Evolutionary conservation across 1,139 yeast species (phyloP).

Genomic region (Nakaseomyces nivariensis): DNA sequence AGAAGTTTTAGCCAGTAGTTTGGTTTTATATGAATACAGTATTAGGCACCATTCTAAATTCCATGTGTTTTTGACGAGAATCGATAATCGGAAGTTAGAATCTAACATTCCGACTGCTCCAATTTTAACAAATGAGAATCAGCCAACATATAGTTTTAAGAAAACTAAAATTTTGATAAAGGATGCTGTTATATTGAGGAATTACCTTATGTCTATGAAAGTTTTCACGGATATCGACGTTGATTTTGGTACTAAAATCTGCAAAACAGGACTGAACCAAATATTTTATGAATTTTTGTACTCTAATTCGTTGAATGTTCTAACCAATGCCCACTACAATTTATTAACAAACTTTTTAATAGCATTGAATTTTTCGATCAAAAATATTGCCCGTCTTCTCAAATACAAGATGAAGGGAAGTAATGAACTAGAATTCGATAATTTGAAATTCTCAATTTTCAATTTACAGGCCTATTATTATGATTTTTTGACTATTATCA

Average conservation of each 20-base stretch:
- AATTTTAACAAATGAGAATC: conserved; percentile 4
- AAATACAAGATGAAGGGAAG: conserved; percentile 7
- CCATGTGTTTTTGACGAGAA: conserved; percentile 24
- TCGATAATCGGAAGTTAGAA: conserved; percentile 25
- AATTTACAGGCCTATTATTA: conserved; percentile 30
- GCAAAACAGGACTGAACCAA: conserved; percentile 15
- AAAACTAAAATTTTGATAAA: conserved; percentile 10
- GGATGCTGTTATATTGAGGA: conserved; percentile 22
- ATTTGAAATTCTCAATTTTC: conserved; percentile 23
- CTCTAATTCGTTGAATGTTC: conserved; percentile 17
- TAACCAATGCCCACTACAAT: conserved; percentile 22
- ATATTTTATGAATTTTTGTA: conserved; percentile 19
- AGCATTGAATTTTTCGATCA: conserved; percentile 26
- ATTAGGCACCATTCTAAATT: conserved; percentile 15
- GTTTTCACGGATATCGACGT: conserved; percentile 20
- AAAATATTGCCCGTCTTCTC: conserved; percentile 21
- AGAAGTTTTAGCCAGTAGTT: conserved; percentile 18
- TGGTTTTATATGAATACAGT: conserved; percentile 26
- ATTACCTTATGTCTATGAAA: conserved; percentile 24
- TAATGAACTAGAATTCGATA: conserved; percentile 12
- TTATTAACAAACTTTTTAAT: conserved; percentile 25
- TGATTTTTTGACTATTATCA: conserved; percentile 30
- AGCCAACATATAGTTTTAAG: conserved; percentile 1
- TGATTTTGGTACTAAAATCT: conserved; percentile 18
- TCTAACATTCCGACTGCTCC: conserved; percentile 13